Base-by-base conservation (phyloP, 305 asterid genomes). In the Fraxinus velutina region DNA sequence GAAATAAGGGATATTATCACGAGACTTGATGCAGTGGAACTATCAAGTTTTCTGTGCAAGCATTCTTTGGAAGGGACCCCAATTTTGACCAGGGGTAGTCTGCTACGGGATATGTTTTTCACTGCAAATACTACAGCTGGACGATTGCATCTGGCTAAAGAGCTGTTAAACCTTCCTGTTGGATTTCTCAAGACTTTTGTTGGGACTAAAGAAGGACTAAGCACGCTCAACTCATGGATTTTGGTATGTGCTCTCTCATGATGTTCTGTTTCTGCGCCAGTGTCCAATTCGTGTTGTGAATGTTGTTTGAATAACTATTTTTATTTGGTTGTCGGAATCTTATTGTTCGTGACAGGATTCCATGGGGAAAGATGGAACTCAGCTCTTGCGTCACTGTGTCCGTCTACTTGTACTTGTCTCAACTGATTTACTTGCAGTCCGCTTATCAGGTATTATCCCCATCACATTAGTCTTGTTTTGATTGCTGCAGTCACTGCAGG, bases 331-430 rank as follows among this genome's bases (percentile, higher is more conserved):
- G 64, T 85, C 76, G 76, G 44, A 86, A 62, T 71, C 85, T 60
- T 82, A 70, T 78, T 39, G 47, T 79, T 66, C 34, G 62, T 79
- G 50, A 84, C 90, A 96, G 99, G 99, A 96, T 84, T 94, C 99
- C 66, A 88, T 96, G 98, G 99, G 99, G 62, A 96, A 96, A 90
- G 97, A 96, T 87, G 98, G 97, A 88, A 96, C 99, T 71, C 99
- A 96, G 88, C 98, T 96, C 83, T 87, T 96, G 92, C 99, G 99
- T 34, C 99, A 94, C 88, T 96, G 99, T 85, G 97, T 94, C 83
- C 98, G 99, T 80, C 82, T 96, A 64, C 98, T 96, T 79, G 94
- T 96, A 77, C 97, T 86, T 12, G 93, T 96, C 86, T 94, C 99
- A 73, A 94, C 93, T 71, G 98, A 96, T 89, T 85, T 96, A 79